Base-by-base conservation (phyloP, 208 protist genomes). In the Trypanosoma grayi region DNA sequence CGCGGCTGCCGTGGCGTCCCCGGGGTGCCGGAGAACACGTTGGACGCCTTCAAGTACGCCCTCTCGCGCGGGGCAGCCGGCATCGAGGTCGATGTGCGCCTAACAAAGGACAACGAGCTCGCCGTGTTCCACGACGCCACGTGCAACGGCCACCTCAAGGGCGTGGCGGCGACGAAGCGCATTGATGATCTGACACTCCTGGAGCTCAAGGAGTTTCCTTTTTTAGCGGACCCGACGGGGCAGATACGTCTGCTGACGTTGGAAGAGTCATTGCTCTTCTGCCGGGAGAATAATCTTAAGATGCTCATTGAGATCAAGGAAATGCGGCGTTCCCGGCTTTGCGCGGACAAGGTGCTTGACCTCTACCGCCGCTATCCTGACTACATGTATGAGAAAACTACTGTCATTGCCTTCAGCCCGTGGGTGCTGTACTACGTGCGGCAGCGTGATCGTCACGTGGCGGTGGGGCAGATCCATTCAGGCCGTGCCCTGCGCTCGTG, bases 261-360 rank as follows among this genome's bases (percentile, higher is more conserved):
- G 22, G 90, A 94, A 61, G 90, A 96, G 69, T 79, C 76, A 4
- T 64, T 96, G 20, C 50, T 93, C 9, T 90, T 92, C 48, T 88
- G 86, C 56, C 72, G 79, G 18, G 75, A 85, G 41, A 84, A 89
- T 54, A 83, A 93, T 43, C 37, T 89, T 30, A 77, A 75, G 27
- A 63, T 96, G 64, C 60, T 96, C 22, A 96, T 96, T 75, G 90
- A 96, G 39, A 77, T 96, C 13, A 96, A 94, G 70, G 81, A 94
- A 36, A 48, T 81, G 50, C 54, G 64, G 16, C 59, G 80, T 10
- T 41, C 73, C 18, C 50, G 70, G 46, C 57, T 90, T 44, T 93
- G 85, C 57, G 79, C 77, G 10, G 81, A 93, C 55, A 86, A 85
- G 67, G 60, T 96, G 33, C 57, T 90, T 13, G 84, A 93, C 20